These are phyloP conservation scores for Conoideocrella luteorostrata DNA, from an alignment of 2,329 filamentous ascomycete species.

Conservation along the genomic window DNA sequence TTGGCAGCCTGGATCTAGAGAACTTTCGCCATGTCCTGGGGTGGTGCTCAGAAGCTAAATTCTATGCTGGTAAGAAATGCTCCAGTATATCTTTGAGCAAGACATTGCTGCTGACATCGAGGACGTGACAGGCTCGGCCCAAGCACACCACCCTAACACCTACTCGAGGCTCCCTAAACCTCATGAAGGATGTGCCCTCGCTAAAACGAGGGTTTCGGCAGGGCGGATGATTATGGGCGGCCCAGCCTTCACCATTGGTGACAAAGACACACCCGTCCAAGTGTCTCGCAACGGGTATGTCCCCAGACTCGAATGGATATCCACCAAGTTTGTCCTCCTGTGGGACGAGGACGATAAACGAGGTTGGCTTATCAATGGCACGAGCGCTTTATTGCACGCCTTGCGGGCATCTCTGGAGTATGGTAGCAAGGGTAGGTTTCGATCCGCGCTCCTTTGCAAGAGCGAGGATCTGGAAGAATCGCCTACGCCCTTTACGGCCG, in stretches of 20 bases:
- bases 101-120: background rate
- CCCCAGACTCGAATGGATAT: too few relatives aligned
- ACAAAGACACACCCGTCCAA: too few relatives aligned
- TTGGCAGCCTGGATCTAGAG: background rate
- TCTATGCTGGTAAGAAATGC: background rate
- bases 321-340: constrained; percentile 15
- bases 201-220: too few relatives aligned
- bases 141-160: too few relatives aligned
- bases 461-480: background rate
- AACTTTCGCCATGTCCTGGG: background rate
- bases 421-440: constrained; percentile 4
- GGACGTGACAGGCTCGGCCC: background rate
- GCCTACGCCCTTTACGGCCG: background rate
- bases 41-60: background rate
- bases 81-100: too few relatives aligned
- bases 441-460: background rate
- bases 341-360: constrained; percentile 21
- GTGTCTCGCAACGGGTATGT: too few relatives aligned
- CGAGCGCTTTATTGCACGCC: constrained; percentile 18
- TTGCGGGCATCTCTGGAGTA: constrained; percentile 14
- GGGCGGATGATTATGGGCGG: too few relatives aligned
- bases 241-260: too few relatives aligned
- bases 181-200: too few relatives aligned
- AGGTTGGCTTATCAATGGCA: constrained; percentile 23
- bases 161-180: too few relatives aligned